These are phyloP conservation scores for Hypholoma sublateritium DNA, from an alignment of 768 basidiomycete species.

Conservation along the genomic window DNA sequence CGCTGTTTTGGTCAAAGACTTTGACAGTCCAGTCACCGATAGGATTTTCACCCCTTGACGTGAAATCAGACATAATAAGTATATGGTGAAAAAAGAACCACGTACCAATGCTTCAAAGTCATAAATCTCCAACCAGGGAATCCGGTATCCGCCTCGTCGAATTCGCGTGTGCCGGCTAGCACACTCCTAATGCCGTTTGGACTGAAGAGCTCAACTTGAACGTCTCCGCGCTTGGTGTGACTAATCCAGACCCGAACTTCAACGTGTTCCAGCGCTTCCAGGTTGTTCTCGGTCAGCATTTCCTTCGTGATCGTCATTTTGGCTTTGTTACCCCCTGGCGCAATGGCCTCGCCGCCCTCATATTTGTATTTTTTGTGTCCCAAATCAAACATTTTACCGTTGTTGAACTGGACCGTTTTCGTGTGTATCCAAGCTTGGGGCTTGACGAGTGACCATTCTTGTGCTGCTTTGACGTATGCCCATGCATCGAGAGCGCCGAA, in stretches of 20 bases:
- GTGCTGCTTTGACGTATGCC: constrained; percentile 74
- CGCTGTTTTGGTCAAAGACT: constrained; percentile 74
- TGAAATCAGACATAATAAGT: constrained; percentile 12
- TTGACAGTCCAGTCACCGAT: constrained; percentile 89
- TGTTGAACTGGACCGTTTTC: constrained; percentile 61
- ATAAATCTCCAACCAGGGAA: constrained; percentile 95
- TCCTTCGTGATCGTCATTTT: constrained; percentile 63
- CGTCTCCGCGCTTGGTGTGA: constrained; percentile 83
- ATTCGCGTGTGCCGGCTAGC: constrained; percentile 66
- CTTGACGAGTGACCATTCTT: constrained; percentile 82
- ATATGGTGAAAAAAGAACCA: background rate
- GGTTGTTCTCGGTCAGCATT: constrained; percentile 68
- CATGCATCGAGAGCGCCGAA: constrained; percentile 88
- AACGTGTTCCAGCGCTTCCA: constrained; percentile 89
- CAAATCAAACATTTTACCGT: constrained; percentile 51
- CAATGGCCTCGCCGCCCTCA: constrained; percentile 66
- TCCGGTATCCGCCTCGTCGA: constrained; percentile 66
- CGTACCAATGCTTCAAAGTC: constrained; percentile 95
- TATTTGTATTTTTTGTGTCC: constrained; percentile 42
- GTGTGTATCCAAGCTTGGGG: constrained; percentile 91
- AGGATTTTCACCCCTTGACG: constrained; percentile 84
- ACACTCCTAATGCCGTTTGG: constrained; percentile 85
- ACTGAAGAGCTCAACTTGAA: constrained; percentile 84
- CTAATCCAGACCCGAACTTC: constrained; percentile 91
- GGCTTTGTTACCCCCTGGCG: constrained; percentile 58